A percentile compares a stretch with the other conserved stretches of the same genome.
These are phyloP conservation scores for Phytophthora macrochlamydospora DNA, from an alignment of 352 stramenopile genomes.

Conservation along the genomic window DNA sequence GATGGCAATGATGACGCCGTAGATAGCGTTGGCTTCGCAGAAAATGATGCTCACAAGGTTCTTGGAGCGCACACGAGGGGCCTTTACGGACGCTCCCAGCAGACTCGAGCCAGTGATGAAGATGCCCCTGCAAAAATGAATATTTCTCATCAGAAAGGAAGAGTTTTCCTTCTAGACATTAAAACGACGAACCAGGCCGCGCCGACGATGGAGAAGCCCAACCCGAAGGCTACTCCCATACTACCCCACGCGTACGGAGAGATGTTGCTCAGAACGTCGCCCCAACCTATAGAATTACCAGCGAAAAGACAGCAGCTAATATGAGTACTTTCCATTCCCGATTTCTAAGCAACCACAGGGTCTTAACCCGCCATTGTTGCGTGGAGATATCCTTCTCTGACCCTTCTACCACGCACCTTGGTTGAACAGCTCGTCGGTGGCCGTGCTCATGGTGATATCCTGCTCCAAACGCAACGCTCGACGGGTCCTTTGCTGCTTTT, in stretches of 20 bases:
- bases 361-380: neutral
- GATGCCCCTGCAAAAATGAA: conserved; percentile 72
- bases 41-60: conserved; percentile 99
- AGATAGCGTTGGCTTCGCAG: conserved; percentile 99
- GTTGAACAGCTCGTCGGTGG: conserved; percentile 87
- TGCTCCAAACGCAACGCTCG: conserved; percentile 14
- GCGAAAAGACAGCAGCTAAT: neutral
- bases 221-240: conserved; percentile 97
- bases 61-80: conserved; percentile 98
- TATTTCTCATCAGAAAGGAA: neutral
- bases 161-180: neutral
- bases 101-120: conserved; percentile 96
- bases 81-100: conserved; percentile 98
- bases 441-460: conserved; percentile 67
- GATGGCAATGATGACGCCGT: conserved; percentile 99
- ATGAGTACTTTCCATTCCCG: neutral
- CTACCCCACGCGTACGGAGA: conserved; percentile 98
- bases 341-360: conserved; percentile 15
- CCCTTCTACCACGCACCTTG: conserved; percentile 54
- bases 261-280: conserved; percentile 98
- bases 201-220: conserved; percentile 97
- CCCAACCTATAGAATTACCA: conserved; percentile 68
- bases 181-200: conserved; percentile 88
- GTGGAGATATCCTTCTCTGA: neutral
- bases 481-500: conserved; percentile 14